Base-by-base conservation (phyloP, 202 grass and related monocot genomes). In the Saccharum hybrid region DNA sequence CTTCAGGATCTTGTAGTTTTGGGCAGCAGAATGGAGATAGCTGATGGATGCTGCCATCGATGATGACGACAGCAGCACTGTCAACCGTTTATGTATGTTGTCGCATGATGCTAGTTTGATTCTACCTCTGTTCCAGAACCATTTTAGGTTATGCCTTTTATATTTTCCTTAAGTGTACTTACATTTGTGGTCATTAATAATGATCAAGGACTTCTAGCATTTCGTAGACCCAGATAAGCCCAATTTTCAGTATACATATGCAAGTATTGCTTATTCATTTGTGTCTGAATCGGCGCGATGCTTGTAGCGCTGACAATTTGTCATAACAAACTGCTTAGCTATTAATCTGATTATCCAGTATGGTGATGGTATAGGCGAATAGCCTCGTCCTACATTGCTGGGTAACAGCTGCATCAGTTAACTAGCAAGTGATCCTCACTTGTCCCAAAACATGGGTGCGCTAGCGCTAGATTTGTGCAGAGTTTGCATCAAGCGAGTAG, bases 171-270 rank as follows among this genome's bases (percentile, higher is more conserved):
- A 76, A 76, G 18, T 87, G 84, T 84, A 87, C 81, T 75, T 57
- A 51, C 79, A 62, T 83, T 87, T 75, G 28, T 57, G 81, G 59
- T 90, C 76, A 90, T 81, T 76, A 71, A 81, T 90, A 90, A 90
- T 84, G 84, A 84, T 80, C 70, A 19, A 56, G 52, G 23, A 86
- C 63, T 49, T 78, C 51, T n/a, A 82, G 69, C 41, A 34, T 77
- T 65, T 12, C 10, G 5, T 90, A 75, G 84, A 71, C 68, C 75
- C 65, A 79, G 69, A 64, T 87, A 76, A 69, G 43, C 22, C 70
- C 75, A 71, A 23, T 57, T 71, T 57, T 31, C 43, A 85, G 65
- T 68, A 60, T 26, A 51, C 72, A 45, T 69, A 62, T 71, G 51
- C 0, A 77, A 49, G 7, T 41, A 46, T 37, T n/a, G 4, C 23